These are phyloP conservation scores for Circinella umbellata DNA, from an alignment of 371 early-diverging fungal species.

Conservation along the genomic window DNA sequence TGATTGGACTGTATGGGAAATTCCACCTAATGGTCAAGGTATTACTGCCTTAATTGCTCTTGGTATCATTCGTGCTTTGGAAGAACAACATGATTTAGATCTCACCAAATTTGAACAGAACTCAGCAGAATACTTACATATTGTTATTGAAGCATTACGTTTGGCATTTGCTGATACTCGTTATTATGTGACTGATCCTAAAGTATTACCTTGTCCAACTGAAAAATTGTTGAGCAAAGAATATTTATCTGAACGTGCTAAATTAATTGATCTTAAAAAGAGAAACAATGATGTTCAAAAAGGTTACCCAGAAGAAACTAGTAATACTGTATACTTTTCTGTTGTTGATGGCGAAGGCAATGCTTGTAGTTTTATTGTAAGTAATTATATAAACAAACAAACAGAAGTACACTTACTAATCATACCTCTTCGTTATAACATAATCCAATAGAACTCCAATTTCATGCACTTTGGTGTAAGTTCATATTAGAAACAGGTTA, in stretches of 20 bases:
- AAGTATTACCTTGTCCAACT: conserved; percentile 51
- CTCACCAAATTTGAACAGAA: conserved; percentile 55
- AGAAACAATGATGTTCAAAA: conserved; percentile 52
- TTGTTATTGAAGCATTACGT: conserved; percentile 70
- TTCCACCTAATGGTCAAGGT: conserved; percentile 84
- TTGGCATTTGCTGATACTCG: conserved; percentile 81
- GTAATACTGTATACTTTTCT: conserved; percentile 81
- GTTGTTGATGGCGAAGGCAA: conserved; percentile 83
- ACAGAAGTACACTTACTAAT: too few relatives aligned
- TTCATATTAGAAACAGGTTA: background rate
- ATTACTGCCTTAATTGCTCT: conserved; percentile 75
- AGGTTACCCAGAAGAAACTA: conserved; percentile 66
- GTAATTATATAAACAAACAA: background rate
- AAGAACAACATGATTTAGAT: conserved; percentile 46
- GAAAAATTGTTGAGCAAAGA: conserved; percentile 57
- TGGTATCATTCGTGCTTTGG: conserved; percentile 69
- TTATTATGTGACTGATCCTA: conserved; percentile 73
- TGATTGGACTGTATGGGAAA: conserved; percentile 71
- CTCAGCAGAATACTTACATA: conserved; percentile 69
- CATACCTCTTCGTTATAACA: too few relatives aligned
- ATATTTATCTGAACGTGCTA: conserved; percentile 64
- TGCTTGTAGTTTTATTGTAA: conserved; percentile 83
- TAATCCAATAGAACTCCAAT: conserved; percentile 50
- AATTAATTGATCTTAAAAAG: conserved; percentile 53
- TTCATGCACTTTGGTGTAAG: conserved; percentile 66